A percentile compares a stretch with the other conserved stretches of the same genome.
These are phyloP conservation scores for Omphalotus guepiniiformis DNA, from an alignment of 768 basidiomycete species.

Conservation along the genomic window DNA sequence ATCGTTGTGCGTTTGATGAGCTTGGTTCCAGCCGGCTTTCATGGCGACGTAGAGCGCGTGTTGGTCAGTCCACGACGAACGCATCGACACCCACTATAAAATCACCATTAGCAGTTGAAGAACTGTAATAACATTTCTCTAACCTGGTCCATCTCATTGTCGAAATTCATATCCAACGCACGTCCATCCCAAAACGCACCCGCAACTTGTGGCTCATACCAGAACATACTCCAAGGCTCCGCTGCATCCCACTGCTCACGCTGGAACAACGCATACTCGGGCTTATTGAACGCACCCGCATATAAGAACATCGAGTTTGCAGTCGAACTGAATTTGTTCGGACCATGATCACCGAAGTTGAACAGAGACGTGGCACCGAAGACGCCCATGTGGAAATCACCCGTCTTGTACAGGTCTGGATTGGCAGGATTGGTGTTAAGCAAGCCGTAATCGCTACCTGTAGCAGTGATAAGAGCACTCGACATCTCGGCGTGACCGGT, in stretches of 20 bases:
- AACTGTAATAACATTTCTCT: too few relatives aligned
- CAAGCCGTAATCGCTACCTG: conserved; percentile 78
- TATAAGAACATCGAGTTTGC: conserved; percentile 87
- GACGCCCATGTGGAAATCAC: conserved; percentile 86
- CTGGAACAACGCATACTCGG: conserved; percentile 82
- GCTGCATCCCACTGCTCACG: conserved; percentile 81
- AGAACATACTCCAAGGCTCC: conserved; percentile 85
- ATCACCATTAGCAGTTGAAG: too few relatives aligned
- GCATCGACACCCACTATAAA: conserved; percentile 85
- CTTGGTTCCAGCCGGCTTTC: conserved; percentile 76
- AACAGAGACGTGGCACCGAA: conserved; percentile 83
- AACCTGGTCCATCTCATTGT: conserved; percentile 53
- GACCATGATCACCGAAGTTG: conserved; percentile 80
- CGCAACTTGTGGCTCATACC: conserved; percentile 80
- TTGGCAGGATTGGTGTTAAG: conserved; percentile 49
- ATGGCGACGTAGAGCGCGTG: conserved; percentile 81
- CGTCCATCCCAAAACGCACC: conserved; percentile 93
- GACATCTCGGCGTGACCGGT: conserved; percentile 89
- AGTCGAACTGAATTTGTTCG: conserved; percentile 93
- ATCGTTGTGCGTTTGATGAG: conserved; percentile 93
- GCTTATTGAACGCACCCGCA: conserved; percentile 60
- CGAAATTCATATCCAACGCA: conserved; percentile 80
- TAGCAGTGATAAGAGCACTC: conserved; percentile 76
- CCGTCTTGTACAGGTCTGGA: conserved; percentile 66
- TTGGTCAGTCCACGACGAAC: conserved; percentile 88